A percentile compares a stretch with the other conserved stretches of the same genome.
These are phyloP conservation scores for Solanum neorickii DNA, from an alignment of 257 asterid species.

Conservation along the genomic window DNA sequence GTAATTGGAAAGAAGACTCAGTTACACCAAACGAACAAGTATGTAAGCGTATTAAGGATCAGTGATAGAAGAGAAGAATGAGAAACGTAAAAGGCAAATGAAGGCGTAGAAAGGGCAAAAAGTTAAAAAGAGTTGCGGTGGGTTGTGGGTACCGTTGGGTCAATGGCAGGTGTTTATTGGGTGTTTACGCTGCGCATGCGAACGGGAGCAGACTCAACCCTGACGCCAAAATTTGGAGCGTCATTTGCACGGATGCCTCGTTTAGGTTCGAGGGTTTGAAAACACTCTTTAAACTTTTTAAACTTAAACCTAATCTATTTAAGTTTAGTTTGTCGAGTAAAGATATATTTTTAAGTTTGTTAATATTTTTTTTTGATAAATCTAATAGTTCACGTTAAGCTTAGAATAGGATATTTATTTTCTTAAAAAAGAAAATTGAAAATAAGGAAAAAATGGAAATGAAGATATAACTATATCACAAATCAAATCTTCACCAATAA, in stretches of 20 bases:
- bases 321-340: too few species aligned
- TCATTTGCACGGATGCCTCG: background rate
- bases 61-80: background rate
- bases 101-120: background rate
- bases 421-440: too few species aligned
- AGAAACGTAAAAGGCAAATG: background rate
- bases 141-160: background rate
- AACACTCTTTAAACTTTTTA: too few species aligned
- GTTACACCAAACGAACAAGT: background rate
- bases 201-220: background rate
- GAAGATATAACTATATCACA: too few species aligned
- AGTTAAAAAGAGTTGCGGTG: background rate
- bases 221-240: background rate
- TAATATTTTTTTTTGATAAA: too few species aligned
- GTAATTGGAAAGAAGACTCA: background rate
- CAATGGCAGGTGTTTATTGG: background rate
- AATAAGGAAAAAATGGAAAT: background rate
- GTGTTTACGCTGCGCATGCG: background rate
- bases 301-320: too few species aligned
- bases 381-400: too few species aligned
- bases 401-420: rapidly evolving
- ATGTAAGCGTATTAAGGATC: background rate
- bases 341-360: too few species aligned
- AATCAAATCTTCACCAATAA: too few species aligned
- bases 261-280: background rate